A percentile compares a stretch with the other conserved stretches of the same genome.
These are phyloP conservation scores for Fagus sylvatica DNA, from an alignment of 306 rosid genomes.

Conservation along the genomic window DNA sequence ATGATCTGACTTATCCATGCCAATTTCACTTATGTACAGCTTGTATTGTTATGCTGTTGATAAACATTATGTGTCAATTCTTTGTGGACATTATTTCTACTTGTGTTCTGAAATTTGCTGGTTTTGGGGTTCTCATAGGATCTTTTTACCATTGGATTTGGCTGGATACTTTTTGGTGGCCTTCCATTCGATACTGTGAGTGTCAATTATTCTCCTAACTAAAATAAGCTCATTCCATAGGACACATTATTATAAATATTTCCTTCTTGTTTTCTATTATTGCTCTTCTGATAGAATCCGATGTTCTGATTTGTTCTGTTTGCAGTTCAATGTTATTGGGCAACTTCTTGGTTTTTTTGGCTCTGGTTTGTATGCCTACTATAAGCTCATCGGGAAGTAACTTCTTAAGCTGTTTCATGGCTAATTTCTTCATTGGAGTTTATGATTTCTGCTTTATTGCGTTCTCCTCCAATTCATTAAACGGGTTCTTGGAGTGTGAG, in stretches of 20 bases:
- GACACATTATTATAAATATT: background rate
- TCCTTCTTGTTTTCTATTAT: background rate
- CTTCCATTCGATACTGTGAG: conserved; percentile 74
- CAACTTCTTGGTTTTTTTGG: conserved; percentile 83
- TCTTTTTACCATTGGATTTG: conserved; percentile 85
- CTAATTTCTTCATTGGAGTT: conserved; percentile 14
- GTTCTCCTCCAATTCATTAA: background rate
- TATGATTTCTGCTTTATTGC: conserved; percentile 2
- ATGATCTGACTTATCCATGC: background rate
- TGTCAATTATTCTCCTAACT: background rate
- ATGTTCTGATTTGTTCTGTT: conserved; percentile 4
- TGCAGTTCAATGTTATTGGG: conserved; percentile 81
- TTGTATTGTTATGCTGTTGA: background rate
- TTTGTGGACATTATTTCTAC: background rate
- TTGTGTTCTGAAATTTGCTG: background rate
- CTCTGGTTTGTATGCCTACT: conserved; percentile 85
- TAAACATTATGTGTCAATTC: background rate
- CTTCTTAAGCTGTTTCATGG: conserved; percentile 21
- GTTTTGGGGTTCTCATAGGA: conserved; percentile 40
- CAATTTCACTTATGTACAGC: background rate
- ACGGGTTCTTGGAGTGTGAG: background rate
- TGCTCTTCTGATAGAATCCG: conserved; percentile 2
- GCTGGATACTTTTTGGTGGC: conserved; percentile 92
- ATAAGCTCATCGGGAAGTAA: conserved; percentile 75
- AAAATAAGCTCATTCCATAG: background rate